These are phyloP conservation scores for Aspergillus sp. DNA, from an alignment of 2,329 filamentous ascomycete genomes.

Conservation along the genomic window DNA sequence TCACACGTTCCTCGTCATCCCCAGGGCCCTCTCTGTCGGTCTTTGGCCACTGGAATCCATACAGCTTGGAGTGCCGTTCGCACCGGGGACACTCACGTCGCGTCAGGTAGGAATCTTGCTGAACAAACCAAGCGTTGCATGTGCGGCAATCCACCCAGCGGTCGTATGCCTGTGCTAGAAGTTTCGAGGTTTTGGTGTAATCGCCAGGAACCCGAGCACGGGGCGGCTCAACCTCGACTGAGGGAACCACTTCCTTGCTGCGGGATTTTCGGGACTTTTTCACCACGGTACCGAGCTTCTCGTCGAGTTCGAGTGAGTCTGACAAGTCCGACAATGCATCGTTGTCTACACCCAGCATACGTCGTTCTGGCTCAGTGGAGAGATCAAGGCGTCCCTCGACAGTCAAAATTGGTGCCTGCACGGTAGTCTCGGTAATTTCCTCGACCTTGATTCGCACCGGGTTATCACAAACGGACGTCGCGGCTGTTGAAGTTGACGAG, in stretches of 20 bases:
- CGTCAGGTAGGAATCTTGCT: conserved; percentile 84
- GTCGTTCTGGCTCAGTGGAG: conserved; percentile 14
- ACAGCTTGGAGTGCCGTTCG: conserved; percentile 92
- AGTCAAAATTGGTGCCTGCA: background rate
- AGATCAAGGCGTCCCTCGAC: background rate
- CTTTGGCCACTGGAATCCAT: conserved; percentile 95
- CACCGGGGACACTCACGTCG: conserved; percentile 85
- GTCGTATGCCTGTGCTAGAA: conserved; percentile 76
- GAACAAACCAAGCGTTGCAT: conserved; percentile 80
- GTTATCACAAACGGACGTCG: conserved; percentile 39
- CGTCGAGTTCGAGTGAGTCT: conserved; percentile 31
- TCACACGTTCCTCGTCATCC: conserved; percentile 68
- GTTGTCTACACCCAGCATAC: conserved; percentile 21
- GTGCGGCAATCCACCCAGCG: conserved; percentile 86
- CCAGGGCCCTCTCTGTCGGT: conserved; percentile 75
- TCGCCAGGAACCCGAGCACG: conserved; percentile 66
- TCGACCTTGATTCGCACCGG: conserved; percentile 24
- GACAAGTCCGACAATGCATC: conserved; percentile 30
- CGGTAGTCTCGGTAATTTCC: conserved; percentile 14
- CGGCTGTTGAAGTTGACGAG: conserved; percentile 38
- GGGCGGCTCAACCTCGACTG: conserved; percentile 40
- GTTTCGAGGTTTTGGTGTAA: conserved; percentile 76
- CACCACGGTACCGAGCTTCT: conserved; percentile 23
- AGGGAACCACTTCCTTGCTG: conserved; percentile 35
- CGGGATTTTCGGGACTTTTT: conserved; percentile 26